A percentile compares a stretch with the other conserved stretches of the same genome.
These are phyloP conservation scores for Ilex aquifolium DNA, from an alignment of 257 asterid species.

Conservation along the genomic window DNA sequence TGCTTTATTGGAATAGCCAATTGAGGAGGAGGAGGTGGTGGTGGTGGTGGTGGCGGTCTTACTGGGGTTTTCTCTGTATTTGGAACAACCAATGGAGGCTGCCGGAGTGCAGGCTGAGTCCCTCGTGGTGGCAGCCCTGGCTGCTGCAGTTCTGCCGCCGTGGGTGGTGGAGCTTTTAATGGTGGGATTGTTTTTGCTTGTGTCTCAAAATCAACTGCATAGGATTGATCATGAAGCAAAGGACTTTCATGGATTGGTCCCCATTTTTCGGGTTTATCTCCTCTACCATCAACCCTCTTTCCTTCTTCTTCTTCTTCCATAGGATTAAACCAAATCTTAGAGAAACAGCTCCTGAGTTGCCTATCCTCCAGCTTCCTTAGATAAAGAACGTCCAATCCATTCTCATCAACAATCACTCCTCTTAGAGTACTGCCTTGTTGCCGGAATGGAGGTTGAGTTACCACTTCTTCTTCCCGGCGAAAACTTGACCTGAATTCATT, in stretches of 20 bases:
- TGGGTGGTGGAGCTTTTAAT: conserved; percentile 4
- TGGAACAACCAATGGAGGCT: background rate
- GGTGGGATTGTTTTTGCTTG: conserved; percentile 5
- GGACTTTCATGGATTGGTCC: conserved; percentile 53
- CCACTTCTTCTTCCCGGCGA: conserved; percentile 26
- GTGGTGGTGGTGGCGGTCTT: conserved; percentile 13
- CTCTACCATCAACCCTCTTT: conserved; percentile 34
- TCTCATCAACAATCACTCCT: conserved; percentile 64
- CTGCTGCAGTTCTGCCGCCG: conserved; percentile 5
- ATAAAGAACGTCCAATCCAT: conserved; percentile 65
- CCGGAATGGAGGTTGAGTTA: conserved; percentile 30
- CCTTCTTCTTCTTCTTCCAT: conserved; percentile 39
- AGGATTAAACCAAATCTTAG: conserved; percentile 70
- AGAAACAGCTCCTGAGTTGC: conserved; percentile 36
- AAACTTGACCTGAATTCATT: conserved; percentile 34
- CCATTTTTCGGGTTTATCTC: conserved; percentile 19
- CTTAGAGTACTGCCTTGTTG: conserved; percentile 40
- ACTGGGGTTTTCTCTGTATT: background rate
- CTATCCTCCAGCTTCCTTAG: conserved; percentile 36
- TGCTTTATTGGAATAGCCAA: no score
- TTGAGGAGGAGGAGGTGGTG: conserved; percentile 30
- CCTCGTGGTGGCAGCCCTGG: background rate
- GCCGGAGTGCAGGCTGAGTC: background rate
- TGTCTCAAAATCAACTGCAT: conserved; percentile 14
- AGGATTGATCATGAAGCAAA: conserved; percentile 31